Conservation (phyloP, 1,139 yeast genomes). For the Geotrichum carabidarum region DNA sequence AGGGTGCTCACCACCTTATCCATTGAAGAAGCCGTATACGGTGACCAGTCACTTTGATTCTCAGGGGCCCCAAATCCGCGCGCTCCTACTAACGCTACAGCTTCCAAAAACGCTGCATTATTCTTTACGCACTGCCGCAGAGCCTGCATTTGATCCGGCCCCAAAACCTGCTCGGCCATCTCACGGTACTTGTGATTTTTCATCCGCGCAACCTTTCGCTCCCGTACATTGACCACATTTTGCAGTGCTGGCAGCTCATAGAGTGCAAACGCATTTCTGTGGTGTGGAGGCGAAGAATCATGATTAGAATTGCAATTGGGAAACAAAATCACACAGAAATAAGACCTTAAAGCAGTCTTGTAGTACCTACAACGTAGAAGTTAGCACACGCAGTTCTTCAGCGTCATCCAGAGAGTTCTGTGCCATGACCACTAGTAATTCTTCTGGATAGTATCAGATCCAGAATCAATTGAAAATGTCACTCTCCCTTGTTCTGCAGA, state of each 20-base stretch:
- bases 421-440: no score
- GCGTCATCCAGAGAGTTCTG: slow-evolving; percentile 16
- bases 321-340: background rate
- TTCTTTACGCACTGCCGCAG: slow-evolving; percentile 46
- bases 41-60: slow-evolving; percentile 46
- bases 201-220: slow-evolving; percentile 24
- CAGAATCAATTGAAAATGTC: no score
- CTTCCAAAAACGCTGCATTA: slow-evolving; percentile 46
- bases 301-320: background rate
- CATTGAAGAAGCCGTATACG: slow-evolving; percentile 44
- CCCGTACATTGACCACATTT: slow-evolving; percentile 28
- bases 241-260: slow-evolving; percentile 26
- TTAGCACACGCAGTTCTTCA: slow-evolving; percentile 27
- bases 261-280: slow-evolving; percentile 26
- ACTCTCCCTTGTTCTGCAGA: no score
- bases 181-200: slow-evolving; percentile 18
- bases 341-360: background rate
- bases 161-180: slow-evolving; percentile 21
- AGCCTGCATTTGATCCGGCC: slow-evolving; percentile 40
- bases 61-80: slow-evolving; percentile 50
- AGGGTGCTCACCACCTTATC: slow-evolving; percentile 61
- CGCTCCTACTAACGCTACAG: slow-evolving; percentile 44
- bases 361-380: slow-evolving; percentile 28
- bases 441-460: no score
- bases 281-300: no score